These are phyloP conservation scores for Flaveria bidentis DNA, from an alignment of 129 eudicot species.

Conservation along the genomic window DNA sequence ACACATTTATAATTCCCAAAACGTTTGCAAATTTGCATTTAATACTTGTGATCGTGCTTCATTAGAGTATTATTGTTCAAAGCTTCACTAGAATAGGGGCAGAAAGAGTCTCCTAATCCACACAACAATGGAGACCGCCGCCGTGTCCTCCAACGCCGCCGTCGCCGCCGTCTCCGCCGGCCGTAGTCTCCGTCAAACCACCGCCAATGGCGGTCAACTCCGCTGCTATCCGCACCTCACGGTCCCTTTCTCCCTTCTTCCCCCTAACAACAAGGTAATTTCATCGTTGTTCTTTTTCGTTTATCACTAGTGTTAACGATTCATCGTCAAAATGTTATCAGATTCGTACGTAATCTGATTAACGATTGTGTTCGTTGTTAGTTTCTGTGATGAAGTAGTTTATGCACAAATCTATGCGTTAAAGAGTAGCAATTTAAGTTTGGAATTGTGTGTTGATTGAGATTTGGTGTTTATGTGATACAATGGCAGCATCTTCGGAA, in stretches of 20 bases:
- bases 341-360: background rate
- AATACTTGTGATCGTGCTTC: background rate
- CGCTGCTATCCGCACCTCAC: constrained; percentile 11
- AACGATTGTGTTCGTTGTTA: background rate
- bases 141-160: constrained; percentile 35
- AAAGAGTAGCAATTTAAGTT: background rate
- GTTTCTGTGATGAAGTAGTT: background rate
- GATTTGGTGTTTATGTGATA: background rate
- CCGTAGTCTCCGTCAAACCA: constrained; percentile 7
- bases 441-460: constrained; percentile 1
- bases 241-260: constrained; percentile 16
- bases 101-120: background rate
- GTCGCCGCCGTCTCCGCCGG: constrained; percentile 36
- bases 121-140: constrained; percentile 31
- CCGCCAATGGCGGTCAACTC: constrained; percentile 14
- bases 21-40: background rate
- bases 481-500: constrained; percentile 40
- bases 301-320: background rate
- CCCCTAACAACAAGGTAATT: constrained; percentile 29
- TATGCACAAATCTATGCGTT: constrained; percentile 2
- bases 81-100: background rate
- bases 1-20: background rate
- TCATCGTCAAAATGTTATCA: background rate
- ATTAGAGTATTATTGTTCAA: background rate
- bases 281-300: background rate